Conservation (phyloP, 1,284 basidiomycete genomes). For the Trichosporon sp. region DNA sequence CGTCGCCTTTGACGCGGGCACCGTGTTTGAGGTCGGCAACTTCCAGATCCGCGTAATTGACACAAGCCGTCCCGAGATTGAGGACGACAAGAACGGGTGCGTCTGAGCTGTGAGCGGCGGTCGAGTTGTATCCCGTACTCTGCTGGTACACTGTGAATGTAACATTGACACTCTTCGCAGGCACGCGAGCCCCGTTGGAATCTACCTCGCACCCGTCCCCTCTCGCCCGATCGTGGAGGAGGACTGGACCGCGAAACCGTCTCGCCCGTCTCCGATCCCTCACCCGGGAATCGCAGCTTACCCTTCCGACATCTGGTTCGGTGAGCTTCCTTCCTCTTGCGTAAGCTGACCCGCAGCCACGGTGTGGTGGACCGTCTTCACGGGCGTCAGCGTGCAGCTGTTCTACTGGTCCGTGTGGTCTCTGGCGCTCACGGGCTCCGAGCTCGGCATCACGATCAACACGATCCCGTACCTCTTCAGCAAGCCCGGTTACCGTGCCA, state of each 20-base stretch:
- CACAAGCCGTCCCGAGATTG: slow-evolving; percentile 26
- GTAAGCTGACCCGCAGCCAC: slow-evolving; percentile 63
- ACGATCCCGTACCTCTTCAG: slow-evolving; percentile 69
- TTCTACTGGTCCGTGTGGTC: slow-evolving; percentile 94
- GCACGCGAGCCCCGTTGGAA: neutral
- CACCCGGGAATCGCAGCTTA: slow-evolving; percentile 37
- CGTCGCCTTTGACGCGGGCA: slow-evolving; percentile 72
- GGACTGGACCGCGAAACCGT: slow-evolving; percentile 34
- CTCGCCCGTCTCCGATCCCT: slow-evolving; percentile 23
- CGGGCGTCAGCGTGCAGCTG: slow-evolving; percentile 76
- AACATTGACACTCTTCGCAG: slow-evolving; percentile 26
- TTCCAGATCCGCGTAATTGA: slow-evolving; percentile 32
- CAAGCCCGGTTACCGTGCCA: slow-evolving; percentile 58
- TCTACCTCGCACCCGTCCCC: slow-evolving; percentile 27
- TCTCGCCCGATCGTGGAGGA: slow-evolving; percentile 24
- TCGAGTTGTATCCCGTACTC: neutral
- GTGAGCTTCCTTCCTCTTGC: slow-evolving; percentile 31
- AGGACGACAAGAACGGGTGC: slow-evolving; percentile 29
- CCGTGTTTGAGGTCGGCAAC: slow-evolving; percentile 64
- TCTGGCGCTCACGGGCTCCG: slow-evolving; percentile 68
- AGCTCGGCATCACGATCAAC: slow-evolving; percentile 68
- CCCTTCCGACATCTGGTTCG: slow-evolving; percentile 50
- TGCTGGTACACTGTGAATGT: slow-evolving; percentile 7
- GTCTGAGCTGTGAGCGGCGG: slow-evolving; percentile 2
- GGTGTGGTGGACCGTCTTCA: slow-evolving; percentile 84